Base-by-base conservation (phyloP, 805 yeast species). In the Vanderwaltozyma tropicalis region DNA sequence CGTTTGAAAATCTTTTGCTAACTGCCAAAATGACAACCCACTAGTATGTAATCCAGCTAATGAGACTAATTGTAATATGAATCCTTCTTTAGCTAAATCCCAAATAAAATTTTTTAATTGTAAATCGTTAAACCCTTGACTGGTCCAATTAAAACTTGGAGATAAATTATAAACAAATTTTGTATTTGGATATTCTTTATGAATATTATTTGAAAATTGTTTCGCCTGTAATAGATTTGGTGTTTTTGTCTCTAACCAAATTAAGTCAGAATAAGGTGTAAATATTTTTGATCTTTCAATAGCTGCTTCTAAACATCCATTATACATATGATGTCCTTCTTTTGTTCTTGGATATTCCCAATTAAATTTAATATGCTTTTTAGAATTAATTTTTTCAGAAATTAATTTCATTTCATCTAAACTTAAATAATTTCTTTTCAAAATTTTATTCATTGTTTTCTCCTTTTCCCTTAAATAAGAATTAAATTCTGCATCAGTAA, bases 231-330 rank as follows among this genome's bases (percentile, higher is more conserved):
- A 44, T 34, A 75, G 52, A 45, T 74, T 68, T 15, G 82, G 82
- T 3, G 68, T 65, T 52, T 74, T 74, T 27, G 81, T 76, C 49
- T 77, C 80, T 14, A 76, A 59, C 82, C 82, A 76, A 17, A 76
- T 53, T 51, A 74, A 52, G 71, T 35, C 38, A 24, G 32, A 28
- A 17, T 29, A 35, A 12, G 80, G 80, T 5, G 78, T 74, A 52
- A 63, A 76, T 1, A 66, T 65, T 20, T 73, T 50, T 0, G 74
- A 71, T 39, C 82, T 63, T 47, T 71, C 67, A 31, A 76, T 57
- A 3, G 80, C 80, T 17, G 68, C 67, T 29, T 69, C 74, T 47
- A 72, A 62, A 16, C 80, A 72, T 1, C 70, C 59, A 39, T 65
- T 54, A 41, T 66, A 67, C 45, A 69, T 63, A 48, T 71, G 71